Evolutionary conservation across 129 eudicot species (phyloP).

Genomic region (Daucus carota): DNA sequence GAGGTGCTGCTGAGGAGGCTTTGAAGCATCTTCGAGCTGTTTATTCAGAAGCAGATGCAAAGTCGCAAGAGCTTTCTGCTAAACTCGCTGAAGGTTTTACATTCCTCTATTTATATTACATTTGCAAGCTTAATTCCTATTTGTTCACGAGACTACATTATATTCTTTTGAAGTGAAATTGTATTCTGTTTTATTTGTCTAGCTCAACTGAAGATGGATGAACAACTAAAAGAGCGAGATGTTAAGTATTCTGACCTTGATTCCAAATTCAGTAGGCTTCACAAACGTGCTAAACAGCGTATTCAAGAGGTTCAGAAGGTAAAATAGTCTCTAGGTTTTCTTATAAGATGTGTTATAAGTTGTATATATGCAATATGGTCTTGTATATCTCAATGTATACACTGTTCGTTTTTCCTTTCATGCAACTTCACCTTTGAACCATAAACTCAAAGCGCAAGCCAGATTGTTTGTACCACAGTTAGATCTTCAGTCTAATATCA

Average conservation of each 20-base stretch:
- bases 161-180: slow-evolving; percentile 13
- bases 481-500: neutral
- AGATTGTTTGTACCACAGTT: neutral
- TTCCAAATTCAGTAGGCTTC: slow-evolving; percentile 92
- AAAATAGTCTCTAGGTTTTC: slow-evolving; percentile 25
- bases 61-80: slow-evolving; percentile 69
- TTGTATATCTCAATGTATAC: neutral
- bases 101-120: slow-evolving; percentile 1
- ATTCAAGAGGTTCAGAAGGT: slow-evolving; percentile 99
- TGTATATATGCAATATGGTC: neutral
- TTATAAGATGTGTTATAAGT: slow-evolving; percentile 2
- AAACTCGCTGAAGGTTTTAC: slow-evolving; percentile 87
- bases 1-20: slow-evolving; percentile 95
- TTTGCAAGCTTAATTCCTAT: neutral
- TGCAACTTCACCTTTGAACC: neutral
- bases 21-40: slow-evolving; percentile 67
- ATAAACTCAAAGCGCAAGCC: neutral
- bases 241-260: slow-evolving; percentile 88
- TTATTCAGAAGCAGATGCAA: slow-evolving; percentile 76
- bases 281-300: slow-evolving; percentile 98
- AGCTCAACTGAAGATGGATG: slow-evolving; percentile 82
- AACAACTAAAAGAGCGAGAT: slow-evolving; percentile 90
- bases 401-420: neutral
- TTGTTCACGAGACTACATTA: neutral
- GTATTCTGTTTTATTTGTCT: slow-evolving; percentile 26